Base-by-base conservation (phyloP, 345 rosid genomes). In the Dipteronia dyeriana region DNA sequence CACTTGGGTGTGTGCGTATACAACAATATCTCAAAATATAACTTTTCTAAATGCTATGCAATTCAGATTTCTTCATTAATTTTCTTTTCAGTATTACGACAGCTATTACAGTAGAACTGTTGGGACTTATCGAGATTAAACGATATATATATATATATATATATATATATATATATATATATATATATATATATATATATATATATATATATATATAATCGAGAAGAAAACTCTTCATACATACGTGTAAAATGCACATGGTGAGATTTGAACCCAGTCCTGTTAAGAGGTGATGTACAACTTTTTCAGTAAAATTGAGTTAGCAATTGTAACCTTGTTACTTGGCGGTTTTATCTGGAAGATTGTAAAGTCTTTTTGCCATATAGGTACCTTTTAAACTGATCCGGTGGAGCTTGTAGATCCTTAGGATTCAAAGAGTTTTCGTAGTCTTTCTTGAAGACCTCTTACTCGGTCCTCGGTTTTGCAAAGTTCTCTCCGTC, bases 381-480 rank as follows among this genome's bases (percentile, higher is more conserved):
- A 19, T 79, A 70, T 64, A 87, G 76, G 56, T 61, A 73, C 73
- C 85, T 86, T 88, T 22, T 68, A 75, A 59, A 72, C 19, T 43
- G 94, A 80, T 17, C 85, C 68, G 60, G 84, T 79, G 29, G 90
- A 10, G 47, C 70, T 17, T 3, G 90, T 84, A 8, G 90, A 72
- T 67, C 90, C 86, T 79, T 92, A 87, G 25, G 84, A 69, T 69
- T 91, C 84, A 25, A 87, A 91, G 4, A 89, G 80, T 60, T 93
- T 86, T 5, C 89, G 79, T 20, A 91, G 89, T 78, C 89, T 90
- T 49, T 84, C 81, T 68, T 92, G 99, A 75, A 93, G 96, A 65
- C 41, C 90, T 68, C 96, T 89, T 54, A 95, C 94, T 76, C 98
- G 86, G 79, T 90, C 96, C 86, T 95, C 99, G 0, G 98, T 92